Percentiles rank a stretch among this genome's conserved stretches.
These are phyloP conservation scores for Ophiostoma populinum DNA, from an alignment of 2,329 filamentous ascomycete species.

Conservation along the genomic window DNA sequence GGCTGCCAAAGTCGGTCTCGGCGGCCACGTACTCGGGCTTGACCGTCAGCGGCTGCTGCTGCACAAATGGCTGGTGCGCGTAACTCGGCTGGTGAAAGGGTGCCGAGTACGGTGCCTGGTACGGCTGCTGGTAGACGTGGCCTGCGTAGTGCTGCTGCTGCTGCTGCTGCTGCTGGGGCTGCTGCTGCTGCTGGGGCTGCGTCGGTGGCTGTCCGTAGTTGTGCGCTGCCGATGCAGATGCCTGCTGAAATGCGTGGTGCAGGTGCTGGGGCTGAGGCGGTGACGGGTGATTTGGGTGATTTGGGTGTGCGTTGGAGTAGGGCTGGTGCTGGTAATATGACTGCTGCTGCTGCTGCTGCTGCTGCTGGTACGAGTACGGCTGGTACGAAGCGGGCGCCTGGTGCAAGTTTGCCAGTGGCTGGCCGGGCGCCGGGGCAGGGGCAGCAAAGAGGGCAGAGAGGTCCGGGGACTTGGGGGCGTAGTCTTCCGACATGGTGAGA, in stretches of 20 bases:
- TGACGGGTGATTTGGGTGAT: constrained; percentile 7
- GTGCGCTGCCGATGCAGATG: too few species aligned
- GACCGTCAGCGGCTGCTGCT: too few species aligned
- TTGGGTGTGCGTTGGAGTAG: constrained; percentile 8
- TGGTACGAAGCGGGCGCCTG: constrained; percentile 14
- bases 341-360: constrained; percentile 6
- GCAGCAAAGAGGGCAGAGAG: constrained; percentile 36
- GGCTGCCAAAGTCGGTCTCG: too few species aligned
- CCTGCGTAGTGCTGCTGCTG: background rate
- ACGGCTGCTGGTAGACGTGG: background rate
- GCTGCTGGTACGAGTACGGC: constrained; percentile 9
- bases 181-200: constrained; percentile 7
- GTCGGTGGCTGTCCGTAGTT: too few species aligned
- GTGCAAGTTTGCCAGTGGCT: too few species aligned
- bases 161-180: constrained; percentile 4
- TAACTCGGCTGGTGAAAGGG: background rate
- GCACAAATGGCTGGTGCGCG: too few species aligned
- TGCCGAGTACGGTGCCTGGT: background rate
- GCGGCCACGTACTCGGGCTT: too few species aligned
- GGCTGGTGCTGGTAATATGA: constrained; percentile 13
- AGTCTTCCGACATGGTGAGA: constrained; percentile 33
- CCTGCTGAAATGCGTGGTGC: too few species aligned
- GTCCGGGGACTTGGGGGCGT: constrained; percentile 42
- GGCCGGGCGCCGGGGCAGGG: constrained; percentile 14
- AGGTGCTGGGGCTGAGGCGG: too few species aligned